Conservation (phyloP, 1,284 basidiomycete species). For the Cryptococcus maquisensis region DNA sequence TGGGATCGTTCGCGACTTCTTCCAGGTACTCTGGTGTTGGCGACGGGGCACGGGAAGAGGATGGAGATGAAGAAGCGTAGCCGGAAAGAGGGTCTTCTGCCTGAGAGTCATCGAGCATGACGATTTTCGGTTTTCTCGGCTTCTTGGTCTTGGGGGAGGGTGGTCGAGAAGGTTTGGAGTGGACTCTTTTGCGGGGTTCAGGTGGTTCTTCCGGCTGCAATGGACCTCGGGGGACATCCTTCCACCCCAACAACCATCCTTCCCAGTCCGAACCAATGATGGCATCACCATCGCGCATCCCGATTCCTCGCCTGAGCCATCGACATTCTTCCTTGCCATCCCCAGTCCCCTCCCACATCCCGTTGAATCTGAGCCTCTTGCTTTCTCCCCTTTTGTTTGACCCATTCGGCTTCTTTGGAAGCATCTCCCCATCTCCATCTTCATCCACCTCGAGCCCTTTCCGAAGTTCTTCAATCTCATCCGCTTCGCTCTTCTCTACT, state of each 20-base stretch:
- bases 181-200: neutral
- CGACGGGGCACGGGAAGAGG: slow-evolving; percentile 72
- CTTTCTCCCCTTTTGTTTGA: slow-evolving; percentile 44
- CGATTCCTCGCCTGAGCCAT: slow-evolving; percentile 56
- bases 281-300: slow-evolving; percentile 56
- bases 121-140: slow-evolving; percentile 24
- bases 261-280: slow-evolving; percentile 22
- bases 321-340: slow-evolving; percentile 66
- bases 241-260: slow-evolving; percentile 40
- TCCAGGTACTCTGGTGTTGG: slow-evolving; percentile 73
- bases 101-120: slow-evolving; percentile 44
- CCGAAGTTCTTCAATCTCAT: slow-evolving; percentile 40
- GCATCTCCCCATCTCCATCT: slow-evolving; percentile 4
- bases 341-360: slow-evolving; percentile 72
- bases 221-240: neutral
- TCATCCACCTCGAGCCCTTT: slow-evolving; percentile 40
- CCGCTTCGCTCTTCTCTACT: slow-evolving; percentile 11
- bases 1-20: slow-evolving; percentile 79
- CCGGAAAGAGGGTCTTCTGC: slow-evolving; percentile 76
- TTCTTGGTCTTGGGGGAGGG: slow-evolving; percentile 9
- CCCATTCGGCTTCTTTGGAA: neutral
- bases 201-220: neutral
- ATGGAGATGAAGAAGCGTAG: slow-evolving; percentile 59
- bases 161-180: neutral
- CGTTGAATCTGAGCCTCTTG: slow-evolving; percentile 68